phyloP scores from a whole-genome alignment of 1,284 basidiomycete species.

The Sparassis latifolia region DNA sequence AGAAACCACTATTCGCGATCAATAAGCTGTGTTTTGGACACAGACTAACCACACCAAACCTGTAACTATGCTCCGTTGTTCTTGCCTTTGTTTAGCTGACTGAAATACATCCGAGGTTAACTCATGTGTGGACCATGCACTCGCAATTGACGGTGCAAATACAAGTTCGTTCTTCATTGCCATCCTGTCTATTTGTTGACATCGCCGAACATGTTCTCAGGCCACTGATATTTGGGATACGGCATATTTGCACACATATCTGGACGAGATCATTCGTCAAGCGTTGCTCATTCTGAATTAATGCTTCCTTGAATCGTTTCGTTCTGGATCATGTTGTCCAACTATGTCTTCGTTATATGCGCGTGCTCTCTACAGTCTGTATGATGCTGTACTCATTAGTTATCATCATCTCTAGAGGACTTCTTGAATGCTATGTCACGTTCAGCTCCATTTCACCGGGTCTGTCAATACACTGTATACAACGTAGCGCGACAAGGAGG shows the following conservation, averaged over 20 bases:
- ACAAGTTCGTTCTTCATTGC: background rate
- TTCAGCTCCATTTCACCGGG: too few species aligned
- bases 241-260: background rate
- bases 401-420: too few species aligned
- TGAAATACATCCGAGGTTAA: background rate
- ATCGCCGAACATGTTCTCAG: background rate
- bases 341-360: too few species aligned
- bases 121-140: background rate
- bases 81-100: background rate
- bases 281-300: background rate
- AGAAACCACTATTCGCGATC: background rate
- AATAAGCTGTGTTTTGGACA: background rate
- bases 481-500: too few species aligned
- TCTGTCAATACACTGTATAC: too few species aligned
- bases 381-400: too few species aligned
- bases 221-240: conserved; percentile 1
- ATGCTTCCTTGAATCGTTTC: background rate
- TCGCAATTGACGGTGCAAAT: background rate
- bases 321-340: background rate
- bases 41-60: background rate
- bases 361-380: too few species aligned
- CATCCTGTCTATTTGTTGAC: too few species aligned
- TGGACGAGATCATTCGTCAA: background rate
- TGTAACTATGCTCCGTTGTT: background rate
- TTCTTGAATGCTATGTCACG: too few species aligned